phyloP scores from a whole-genome alignment of 192 early-diverging fungal species.

The Phlyctochytrium arcticum region DNA sequence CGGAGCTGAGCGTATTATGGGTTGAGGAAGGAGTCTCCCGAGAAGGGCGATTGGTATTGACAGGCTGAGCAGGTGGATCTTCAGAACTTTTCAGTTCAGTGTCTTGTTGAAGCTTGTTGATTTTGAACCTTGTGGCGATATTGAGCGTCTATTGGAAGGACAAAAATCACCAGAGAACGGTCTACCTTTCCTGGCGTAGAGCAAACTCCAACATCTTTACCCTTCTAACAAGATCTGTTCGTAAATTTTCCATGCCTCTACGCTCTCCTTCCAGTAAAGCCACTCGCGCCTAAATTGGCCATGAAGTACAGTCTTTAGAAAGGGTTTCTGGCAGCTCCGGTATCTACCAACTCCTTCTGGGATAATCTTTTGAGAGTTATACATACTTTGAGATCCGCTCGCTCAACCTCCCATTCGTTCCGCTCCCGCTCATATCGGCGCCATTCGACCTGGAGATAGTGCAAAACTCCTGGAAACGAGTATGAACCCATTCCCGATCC shows the following conservation, averaged over 20 bases:
- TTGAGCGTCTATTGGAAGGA: background rate
- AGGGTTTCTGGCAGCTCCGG: too few species aligned
- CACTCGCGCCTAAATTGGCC: conserved; percentile 73
- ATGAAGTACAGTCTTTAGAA: too few species aligned
- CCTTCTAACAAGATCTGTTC: conserved; percentile 68
- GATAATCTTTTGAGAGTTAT: too few species aligned
- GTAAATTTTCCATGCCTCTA: conserved; percentile 68
- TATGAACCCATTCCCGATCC: conserved; percentile 1
- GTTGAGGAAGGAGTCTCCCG: conserved; percentile 21
- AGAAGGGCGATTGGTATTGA: too few species aligned
- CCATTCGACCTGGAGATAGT: conserved; percentile 81
- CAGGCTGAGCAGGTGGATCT: background rate
- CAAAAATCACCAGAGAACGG: too few species aligned
- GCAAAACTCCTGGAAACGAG: conserved; percentile 57
- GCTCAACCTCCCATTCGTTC: conserved; percentile 83
- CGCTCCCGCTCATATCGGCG: conserved; percentile 75
- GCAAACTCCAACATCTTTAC: conserved; percentile 87
- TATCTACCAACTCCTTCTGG: too few species aligned
- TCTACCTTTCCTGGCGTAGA: conserved; percentile 71
- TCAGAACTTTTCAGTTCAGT: background rate
- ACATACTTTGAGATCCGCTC: conserved; percentile 69
- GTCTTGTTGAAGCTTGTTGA: background rate
- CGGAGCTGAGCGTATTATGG: conserved; percentile 20
- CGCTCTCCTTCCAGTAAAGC: conserved; percentile 75
- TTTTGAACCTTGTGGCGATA: background rate